Conservation (phyloP, 305 asterid genomes). For the Ruellia speciosa region DNA sequence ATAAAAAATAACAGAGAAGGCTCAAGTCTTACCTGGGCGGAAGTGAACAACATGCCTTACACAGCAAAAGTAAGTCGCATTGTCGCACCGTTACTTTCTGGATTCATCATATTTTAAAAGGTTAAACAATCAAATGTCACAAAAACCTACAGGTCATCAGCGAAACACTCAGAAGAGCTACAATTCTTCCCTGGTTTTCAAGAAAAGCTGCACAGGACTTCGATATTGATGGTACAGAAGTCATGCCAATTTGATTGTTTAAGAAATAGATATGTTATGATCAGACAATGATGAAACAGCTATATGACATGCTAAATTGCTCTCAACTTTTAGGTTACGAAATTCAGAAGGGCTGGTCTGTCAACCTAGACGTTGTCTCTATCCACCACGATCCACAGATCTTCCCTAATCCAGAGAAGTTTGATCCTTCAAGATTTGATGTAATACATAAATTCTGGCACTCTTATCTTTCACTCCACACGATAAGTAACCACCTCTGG, state of each 20-base stretch:
- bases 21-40: constrained; percentile 70
- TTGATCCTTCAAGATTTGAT: constrained; percentile 69
- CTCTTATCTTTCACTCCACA: background rate
- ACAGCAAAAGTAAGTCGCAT: constrained; percentile 45
- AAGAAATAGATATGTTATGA: too few relatives aligned
- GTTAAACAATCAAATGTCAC: constrained; percentile 6
- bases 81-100: background rate
- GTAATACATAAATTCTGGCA: constrained; percentile 26
- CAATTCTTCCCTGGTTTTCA: constrained; percentile 77
- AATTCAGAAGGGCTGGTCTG: constrained; percentile 68
- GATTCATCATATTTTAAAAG: background rate
- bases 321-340: constrained; percentile 38
- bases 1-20: constrained; percentile 39
- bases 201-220: constrained; percentile 83
- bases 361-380: constrained; percentile 74
- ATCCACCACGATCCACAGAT: constrained; percentile 65
- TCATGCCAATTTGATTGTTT: constrained; percentile 8
- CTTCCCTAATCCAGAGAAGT: constrained; percentile 56
- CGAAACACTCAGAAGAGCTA: constrained; percentile 75
- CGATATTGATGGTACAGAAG: constrained; percentile 61
- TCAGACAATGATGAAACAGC: background rate
- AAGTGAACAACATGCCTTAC: constrained; percentile 71
- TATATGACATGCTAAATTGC: constrained; percentile 7
- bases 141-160: constrained; percentile 44
- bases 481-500: background rate